Conservation (phyloP, 179 eudicot genomes). For the Silene noctiflora region DNA sequence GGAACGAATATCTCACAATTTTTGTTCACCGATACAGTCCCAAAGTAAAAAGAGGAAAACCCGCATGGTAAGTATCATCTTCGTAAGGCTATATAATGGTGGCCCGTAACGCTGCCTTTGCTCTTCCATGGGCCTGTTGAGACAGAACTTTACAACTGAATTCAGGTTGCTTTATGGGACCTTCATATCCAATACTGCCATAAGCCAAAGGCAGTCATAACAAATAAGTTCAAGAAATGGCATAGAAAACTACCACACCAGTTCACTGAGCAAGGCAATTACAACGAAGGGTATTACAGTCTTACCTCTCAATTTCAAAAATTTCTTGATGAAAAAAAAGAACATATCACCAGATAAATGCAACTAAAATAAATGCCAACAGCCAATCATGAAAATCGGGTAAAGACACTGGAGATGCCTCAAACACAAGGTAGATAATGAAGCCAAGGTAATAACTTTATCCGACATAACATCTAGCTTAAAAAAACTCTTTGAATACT, state of each 20-base stretch:
- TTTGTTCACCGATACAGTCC: constrained; percentile 53
- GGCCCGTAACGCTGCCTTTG: constrained; percentile 97
- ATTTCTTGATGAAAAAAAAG: not conserved
- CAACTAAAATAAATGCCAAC: not conserved
- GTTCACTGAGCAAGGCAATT: constrained; percentile 2
- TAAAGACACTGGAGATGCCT: not conserved
- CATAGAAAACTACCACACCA: not conserved
- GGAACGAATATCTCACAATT: constrained; percentile 54
- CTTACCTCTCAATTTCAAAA: not conserved
- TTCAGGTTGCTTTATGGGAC: not conserved
- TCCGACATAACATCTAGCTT: not conserved
- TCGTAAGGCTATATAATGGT: constrained; percentile 83
- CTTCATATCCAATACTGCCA: not conserved
- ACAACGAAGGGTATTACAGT: not conserved
- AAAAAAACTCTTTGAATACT: not conserved
- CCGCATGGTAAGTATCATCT: constrained; percentile 66
- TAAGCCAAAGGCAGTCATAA: not conserved
- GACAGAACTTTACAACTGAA: constrained; percentile 18
- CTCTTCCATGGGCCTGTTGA: constrained; percentile 96
- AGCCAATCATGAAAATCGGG: not conserved
- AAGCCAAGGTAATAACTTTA: not conserved
- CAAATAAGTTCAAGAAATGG: not conserved
- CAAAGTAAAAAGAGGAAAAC: constrained; percentile 56
- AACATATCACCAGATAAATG: not conserved
- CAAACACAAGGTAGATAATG: not conserved